Conservation (phyloP, 2,329 filamentous ascomycete genomes). For the Fusarium xyrophilum region DNA sequence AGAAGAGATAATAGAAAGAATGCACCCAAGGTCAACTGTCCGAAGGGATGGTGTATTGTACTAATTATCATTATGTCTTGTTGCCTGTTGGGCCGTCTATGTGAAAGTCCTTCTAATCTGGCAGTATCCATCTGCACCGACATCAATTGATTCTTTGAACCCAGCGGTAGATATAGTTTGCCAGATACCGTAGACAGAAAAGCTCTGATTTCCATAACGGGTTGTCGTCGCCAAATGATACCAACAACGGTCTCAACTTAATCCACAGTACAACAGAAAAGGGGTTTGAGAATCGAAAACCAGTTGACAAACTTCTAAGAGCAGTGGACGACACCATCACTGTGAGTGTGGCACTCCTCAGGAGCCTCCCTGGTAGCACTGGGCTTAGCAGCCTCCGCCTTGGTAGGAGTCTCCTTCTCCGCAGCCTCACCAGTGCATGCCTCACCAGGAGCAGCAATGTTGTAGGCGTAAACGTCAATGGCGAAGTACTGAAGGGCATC, state of each 20-base stretch:
- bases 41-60: accelerated
- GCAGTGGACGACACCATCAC: constrained; percentile 50
- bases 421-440: constrained; percentile 62
- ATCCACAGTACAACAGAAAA: not conserved
- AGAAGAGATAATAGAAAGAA: accelerated
- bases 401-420: constrained; percentile 23
- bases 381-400: constrained; percentile 45
- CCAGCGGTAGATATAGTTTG: accelerated
- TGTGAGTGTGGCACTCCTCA: constrained; percentile 53
- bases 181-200: not conserved
- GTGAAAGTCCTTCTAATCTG: accelerated
- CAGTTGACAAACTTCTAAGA: not conserved
- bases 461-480: constrained; percentile 70
- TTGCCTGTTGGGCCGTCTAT: not conserved
- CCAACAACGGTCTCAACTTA: accelerated
- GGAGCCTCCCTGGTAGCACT: constrained; percentile 3
- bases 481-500: constrained; percentile 73
- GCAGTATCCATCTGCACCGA: accelerated
- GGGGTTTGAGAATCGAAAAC: not conserved
- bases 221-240: not conserved
- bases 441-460: constrained; percentile 67
- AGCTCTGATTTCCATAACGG: accelerated
- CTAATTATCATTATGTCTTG: not conserved
- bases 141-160: accelerated
- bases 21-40: accelerated